These are phyloP conservation scores for Fusarium sacchari DNA, from an alignment of 2,329 filamentous ascomycete genomes.

Conservation along the genomic window DNA sequence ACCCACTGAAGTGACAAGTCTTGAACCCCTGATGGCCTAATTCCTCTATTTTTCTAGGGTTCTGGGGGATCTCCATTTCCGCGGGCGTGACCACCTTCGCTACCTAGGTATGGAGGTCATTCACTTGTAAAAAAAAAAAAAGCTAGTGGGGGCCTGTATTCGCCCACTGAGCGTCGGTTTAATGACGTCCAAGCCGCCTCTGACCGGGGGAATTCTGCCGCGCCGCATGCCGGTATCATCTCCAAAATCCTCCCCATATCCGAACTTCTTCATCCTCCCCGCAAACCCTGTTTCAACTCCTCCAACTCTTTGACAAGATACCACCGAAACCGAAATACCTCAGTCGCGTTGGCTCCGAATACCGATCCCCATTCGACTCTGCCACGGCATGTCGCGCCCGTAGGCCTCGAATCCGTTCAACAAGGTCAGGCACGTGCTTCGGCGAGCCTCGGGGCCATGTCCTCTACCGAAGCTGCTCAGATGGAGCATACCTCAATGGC, in stretches of 20 bases:
- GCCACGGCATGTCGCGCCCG: conserved; percentile 42
- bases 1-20: conserved; percentile 18
- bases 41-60: conserved; percentile 17
- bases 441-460: conserved; percentile 56
- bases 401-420: conserved; percentile 26
- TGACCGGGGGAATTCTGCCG: conserved; percentile 45
- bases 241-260: conserved; percentile 37
- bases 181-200: conserved; percentile 45
- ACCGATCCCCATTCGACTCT: background rate
- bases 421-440: conserved; percentile 41
- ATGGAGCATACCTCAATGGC: conserved; percentile 69
- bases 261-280: conserved; percentile 20
- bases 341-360: conserved; percentile 13
- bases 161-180: conserved; percentile 35
- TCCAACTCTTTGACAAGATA: conserved; percentile 1
- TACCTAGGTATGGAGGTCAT: conserved; percentile 2
- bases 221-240: conserved; percentile 28
- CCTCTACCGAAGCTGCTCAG: conserved; percentile 63
- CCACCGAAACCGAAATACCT: background rate
- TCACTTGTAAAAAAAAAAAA: conserved; percentile 1
- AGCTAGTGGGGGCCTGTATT: conserved; percentile 20
- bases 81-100: conserved; percentile 36
- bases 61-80: conserved; percentile 22
- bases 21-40: conserved; percentile 7
- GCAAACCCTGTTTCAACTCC: conserved; percentile 12